These are phyloP conservation scores for Fremontodendron californicum DNA, from an alignment of 345 rosid genomes.

Conservation along the genomic window DNA sequence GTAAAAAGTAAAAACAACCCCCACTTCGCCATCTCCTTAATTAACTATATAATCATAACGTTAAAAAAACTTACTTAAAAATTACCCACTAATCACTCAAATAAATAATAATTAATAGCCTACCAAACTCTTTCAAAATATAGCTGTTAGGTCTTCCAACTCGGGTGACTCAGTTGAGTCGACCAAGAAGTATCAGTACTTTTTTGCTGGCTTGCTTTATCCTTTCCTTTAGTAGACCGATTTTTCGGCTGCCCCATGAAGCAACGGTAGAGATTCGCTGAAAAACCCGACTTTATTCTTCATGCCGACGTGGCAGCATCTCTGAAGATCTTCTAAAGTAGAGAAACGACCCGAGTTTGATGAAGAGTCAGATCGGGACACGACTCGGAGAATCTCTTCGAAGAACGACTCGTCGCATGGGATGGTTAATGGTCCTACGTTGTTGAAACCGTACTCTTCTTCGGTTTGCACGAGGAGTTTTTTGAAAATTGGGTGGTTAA, in stretches of 20 bases:
- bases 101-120: not conserved
- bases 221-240: conserved; percentile 21
- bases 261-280: conserved; percentile 66
- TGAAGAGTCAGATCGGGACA: conserved; percentile 34
- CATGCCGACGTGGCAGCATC: conserved; percentile 50
- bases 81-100: not conserved
- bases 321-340: conserved; percentile 43
- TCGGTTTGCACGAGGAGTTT: conserved; percentile 63
- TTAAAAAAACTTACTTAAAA: not conserved
- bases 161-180: conserved; percentile 23
- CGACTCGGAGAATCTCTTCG: conserved; percentile 55
- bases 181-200: not conserved
- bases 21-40: conserved; percentile 37
- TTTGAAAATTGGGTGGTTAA: conserved; percentile 78
- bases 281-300: conserved; percentile 23
- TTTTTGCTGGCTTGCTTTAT: not conserved
- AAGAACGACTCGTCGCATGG: conserved; percentile 83
- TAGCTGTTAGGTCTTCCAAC: conserved; percentile 4
- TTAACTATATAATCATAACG: not conserved
- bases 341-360: conserved; percentile 16
- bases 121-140: not conserved
- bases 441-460: conserved; percentile 80
- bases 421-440: conserved; percentile 59
- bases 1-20: too few relatives aligned
- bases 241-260: conserved; percentile 38